These are phyloP conservation scores for Picea sitchensis DNA, from an alignment of 75 land plant species.

Conservation along the genomic window DNA sequence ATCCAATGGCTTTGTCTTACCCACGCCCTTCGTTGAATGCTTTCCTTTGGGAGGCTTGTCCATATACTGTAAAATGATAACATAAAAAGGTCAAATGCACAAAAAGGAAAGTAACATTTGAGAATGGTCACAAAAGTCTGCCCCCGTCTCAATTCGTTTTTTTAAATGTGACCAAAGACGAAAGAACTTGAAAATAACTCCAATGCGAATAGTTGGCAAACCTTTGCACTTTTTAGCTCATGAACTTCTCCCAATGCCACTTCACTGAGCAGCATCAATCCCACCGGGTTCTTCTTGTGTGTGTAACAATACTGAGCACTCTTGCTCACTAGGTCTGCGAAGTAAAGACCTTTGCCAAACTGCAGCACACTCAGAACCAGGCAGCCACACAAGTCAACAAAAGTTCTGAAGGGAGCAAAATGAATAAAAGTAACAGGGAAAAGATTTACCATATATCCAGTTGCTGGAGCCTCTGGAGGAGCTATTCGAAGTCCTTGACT, in stretches of 20 bases:
- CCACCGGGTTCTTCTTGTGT: constrained; percentile 75
- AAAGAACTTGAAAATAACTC: neutral
- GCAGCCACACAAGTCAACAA: neutral
- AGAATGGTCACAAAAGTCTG: neutral
- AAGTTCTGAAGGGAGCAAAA: neutral
- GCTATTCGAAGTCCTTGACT: constrained; percentile 98
- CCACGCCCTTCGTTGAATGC: constrained; percentile 90
- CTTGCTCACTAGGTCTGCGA: constrained; percentile 97
- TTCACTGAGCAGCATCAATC: constrained; percentile 90
- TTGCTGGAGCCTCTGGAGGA: constrained; percentile 97
- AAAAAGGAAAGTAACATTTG: neutral
- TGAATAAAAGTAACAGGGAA: neutral
- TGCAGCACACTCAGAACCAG: constrained; percentile 14
- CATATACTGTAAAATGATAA: constrained; percentile 61
- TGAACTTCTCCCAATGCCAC: constrained; percentile 86
- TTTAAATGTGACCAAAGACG: neutral
- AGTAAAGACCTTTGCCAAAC: constrained; percentile 98
- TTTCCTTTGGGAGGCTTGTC: constrained; percentile 84
- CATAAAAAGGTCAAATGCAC: neutral
- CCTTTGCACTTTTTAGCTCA: constrained; percentile 78
- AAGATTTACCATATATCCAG: constrained; percentile 88
- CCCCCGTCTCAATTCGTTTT: neutral
- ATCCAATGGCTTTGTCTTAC: constrained; percentile 58
- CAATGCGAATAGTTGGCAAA: constrained; percentile 11
- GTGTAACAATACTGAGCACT: constrained; percentile 98